Percentiles rank a stretch among this genome's conserved stretches.
Evolutionary conservation across 2,329 filamentous ascomycete species (phyloP).

Genomic region (Arthrocladium fulminans): DNA sequence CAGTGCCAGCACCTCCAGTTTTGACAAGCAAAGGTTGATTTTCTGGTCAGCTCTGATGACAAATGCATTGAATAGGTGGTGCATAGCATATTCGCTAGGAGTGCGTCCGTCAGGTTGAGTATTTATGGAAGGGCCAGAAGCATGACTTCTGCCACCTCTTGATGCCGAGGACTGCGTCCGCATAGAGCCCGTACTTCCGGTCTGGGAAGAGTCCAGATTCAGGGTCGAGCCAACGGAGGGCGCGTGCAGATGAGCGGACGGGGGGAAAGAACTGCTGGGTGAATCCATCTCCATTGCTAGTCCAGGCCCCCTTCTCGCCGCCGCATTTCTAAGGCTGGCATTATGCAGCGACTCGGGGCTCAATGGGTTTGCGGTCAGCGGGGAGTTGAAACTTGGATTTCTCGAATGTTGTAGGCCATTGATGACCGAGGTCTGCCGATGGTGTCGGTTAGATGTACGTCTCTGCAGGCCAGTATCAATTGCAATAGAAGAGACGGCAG

Average conservation of each 20-base stretch:
- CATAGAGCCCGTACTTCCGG: constrained; percentile 10
- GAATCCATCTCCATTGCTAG: constrained; percentile 1
- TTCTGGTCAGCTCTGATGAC: constrained; percentile 95
- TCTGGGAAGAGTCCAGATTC: constrained; percentile 35
- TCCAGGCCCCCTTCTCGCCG: not conserved
- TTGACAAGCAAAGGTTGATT: constrained; percentile 76
- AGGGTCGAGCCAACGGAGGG: constrained; percentile 29
- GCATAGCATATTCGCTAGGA: constrained; percentile 93
- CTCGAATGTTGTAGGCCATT: constrained; percentile 85
- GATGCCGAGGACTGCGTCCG: constrained; percentile 50
- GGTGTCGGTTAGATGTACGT: constrained; percentile 56
- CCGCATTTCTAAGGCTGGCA: constrained; percentile 10
- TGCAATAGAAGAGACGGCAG: not conserved
- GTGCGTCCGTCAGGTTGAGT: constrained; percentile 71
- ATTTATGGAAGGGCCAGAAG: constrained; percentile 68
- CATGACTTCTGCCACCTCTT: constrained; percentile 61
- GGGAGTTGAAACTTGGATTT: constrained; percentile 77
- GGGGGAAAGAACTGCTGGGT: constrained; percentile 8
- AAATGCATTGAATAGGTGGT: constrained; percentile 94
- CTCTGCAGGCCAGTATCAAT: constrained; percentile 35
- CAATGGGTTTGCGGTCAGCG: constrained; percentile 67
- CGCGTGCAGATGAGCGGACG: constrained; percentile 20
- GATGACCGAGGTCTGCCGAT: constrained; percentile 93
- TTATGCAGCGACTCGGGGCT: constrained; percentile 21
- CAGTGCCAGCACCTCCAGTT: constrained; percentile 69